phyloP scores from a whole-genome alignment of 169 alveolate genomes.

The Eimeria praecox region DNA sequence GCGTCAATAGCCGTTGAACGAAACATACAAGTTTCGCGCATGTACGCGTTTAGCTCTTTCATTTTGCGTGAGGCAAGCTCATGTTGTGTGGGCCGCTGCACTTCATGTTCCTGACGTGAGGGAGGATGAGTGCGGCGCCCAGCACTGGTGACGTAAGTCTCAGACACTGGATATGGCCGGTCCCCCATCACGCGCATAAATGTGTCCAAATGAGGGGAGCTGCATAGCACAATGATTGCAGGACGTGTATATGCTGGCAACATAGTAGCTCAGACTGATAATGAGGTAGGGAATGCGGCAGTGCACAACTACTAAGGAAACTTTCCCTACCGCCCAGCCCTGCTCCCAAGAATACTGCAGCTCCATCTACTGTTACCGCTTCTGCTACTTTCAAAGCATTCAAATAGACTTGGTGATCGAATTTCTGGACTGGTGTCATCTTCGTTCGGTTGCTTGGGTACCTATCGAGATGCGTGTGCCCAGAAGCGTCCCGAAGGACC shows the following conservation, averaged over 20 bases:
- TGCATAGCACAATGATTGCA: slow-evolving; percentile 42
- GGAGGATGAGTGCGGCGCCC: slow-evolving; percentile 76
- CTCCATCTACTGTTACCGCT: not conserved
- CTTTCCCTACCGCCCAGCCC: not conserved
- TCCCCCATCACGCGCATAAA: slow-evolving; percentile 76
- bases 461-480: slow-evolving; percentile 76
- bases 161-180: slow-evolving; percentile 68
- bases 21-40: slow-evolving; percentile 59
- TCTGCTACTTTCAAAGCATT: not conserved
- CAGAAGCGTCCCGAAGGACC: slow-evolving; percentile 76
- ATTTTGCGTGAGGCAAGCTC: slow-evolving; percentile 58
- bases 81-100: not conserved
- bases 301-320: not conserved
- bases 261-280: not conserved
- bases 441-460: not conserved
- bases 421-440: not conserved
- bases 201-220: slow-evolving; percentile 73
- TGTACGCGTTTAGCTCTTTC: slow-evolving; percentile 21
- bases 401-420: not conserved
- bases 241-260: not conserved
- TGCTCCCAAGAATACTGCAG: not conserved
- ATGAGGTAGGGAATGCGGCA: not conserved
- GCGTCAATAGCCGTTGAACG: slow-evolving; percentile 56
- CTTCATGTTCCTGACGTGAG: not conserved
- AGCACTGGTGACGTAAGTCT: slow-evolving; percentile 60